A percentile compares a stretch with the other conserved stretches of the same genome.
Evolutionary conservation across 2,329 filamentous ascomycete genomes (phyloP).

Genomic region (Fusarium bulbicola): DNA sequence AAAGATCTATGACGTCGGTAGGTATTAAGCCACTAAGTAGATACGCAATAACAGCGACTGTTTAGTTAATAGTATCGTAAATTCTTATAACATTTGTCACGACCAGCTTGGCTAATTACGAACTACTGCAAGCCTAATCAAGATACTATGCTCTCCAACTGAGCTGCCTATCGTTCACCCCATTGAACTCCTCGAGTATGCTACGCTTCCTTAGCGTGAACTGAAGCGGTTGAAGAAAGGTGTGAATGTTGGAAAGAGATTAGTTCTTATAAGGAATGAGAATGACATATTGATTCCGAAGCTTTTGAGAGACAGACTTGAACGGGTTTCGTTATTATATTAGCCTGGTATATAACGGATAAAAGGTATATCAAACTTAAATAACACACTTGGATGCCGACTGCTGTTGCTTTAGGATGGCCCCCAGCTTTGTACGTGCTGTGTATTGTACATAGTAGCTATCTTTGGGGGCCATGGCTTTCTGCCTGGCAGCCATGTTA

Average conservation of each 20-base stretch:
- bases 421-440: background rate
- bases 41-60: background rate
- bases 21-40: background rate
- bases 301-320: background rate
- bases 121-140: accelerated
- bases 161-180: too few species aligned
- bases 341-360: background rate
- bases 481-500: background rate
- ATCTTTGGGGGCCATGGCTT: background rate
- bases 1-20: background rate
- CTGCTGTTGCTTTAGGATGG: background rate
- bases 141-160: too few species aligned
- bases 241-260: background rate
- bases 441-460: background rate
- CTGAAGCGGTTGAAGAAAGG: background rate
- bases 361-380: background rate
- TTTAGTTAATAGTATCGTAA: background rate
- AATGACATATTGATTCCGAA: accelerated
- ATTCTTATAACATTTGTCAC: background rate
- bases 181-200: background rate
- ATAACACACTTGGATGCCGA: background rate
- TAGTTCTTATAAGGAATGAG: background rate
- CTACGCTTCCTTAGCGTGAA: background rate
- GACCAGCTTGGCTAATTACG: accelerated
- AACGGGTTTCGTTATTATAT: background rate